Base-by-base conservation (phyloP, 208 protist species). In the Lotmaria passim region DNA sequence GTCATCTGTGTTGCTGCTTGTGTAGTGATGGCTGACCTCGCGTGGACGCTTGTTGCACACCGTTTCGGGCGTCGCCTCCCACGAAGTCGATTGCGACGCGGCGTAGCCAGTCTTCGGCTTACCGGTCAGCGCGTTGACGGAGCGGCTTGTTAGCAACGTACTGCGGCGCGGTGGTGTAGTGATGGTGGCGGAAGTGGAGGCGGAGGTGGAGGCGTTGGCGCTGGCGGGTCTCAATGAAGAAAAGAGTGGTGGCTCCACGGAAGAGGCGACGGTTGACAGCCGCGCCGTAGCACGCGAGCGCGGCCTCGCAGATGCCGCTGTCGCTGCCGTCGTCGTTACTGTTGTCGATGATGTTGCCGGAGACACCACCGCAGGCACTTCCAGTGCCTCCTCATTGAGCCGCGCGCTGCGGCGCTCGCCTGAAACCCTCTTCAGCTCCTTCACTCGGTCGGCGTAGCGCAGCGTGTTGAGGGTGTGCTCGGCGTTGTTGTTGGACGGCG, bases 401-500 rank as follows among this genome's bases (percentile, higher is more conserved):
- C 60, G 28, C 67, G 47, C 15, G 48, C 73, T 64, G 58, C 72
- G 39, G 52, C 77, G 41, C 83, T 73, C 56, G 66, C 69, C 38
- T 11, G 70, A 3, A 0, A 36, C 38, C 66, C 80, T 81, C 73
- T 91, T 91, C 15, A 97, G 79, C 78, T 98, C 95, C 78, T 98
- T 98, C 17, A 94, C 91, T 33, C 87, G 83, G 44, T 84, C 85
- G 8, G 91, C 91, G 71, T 92, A 96, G 59, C 82, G 88, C 36
- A 96, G 75, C 8, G 91, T 96, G 63, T 86, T 91, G 31, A 90
- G 71, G 15, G 91, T 91, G 68, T 96, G 84, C 73, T 95, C 86
- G 46, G 81, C 89, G 57, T 87, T 91, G 73, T 73, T 83, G 69
- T 83, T 81, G 1, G 82, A 67, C 1, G 96, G 96, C 5, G 93